phyloP scores from a whole-genome alignment of 2,329 filamentous ascomycete genomes.

The Fusarium sp. region DNA sequence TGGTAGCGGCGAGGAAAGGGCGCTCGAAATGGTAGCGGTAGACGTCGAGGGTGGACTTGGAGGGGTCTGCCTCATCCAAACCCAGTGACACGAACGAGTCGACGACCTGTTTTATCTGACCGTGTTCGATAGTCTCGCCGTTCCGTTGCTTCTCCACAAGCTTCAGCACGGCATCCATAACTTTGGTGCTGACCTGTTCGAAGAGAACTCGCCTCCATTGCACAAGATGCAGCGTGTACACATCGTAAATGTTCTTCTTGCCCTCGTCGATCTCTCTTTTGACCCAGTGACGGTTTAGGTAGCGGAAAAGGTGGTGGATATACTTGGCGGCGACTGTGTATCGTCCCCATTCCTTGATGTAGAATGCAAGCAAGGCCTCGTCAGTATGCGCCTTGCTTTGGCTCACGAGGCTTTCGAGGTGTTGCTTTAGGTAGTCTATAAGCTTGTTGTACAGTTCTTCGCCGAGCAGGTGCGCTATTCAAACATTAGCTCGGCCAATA shows the following conservation, averaged over 20 bases:
- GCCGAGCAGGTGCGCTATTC: constrained; percentile 85
- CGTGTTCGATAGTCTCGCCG: constrained; percentile 96
- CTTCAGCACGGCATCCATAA: constrained; percentile 95
- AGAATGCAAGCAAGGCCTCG: constrained; percentile 89
- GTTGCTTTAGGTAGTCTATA: constrained; percentile 82
- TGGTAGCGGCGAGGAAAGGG: constrained; percentile 88
- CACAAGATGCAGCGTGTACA: constrained; percentile 95
- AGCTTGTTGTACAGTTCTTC: constrained; percentile 96
- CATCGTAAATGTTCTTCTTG: constrained; percentile 97
- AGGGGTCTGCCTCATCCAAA: constrained; percentile 90
- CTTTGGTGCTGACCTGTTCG: constrained; percentile 80
- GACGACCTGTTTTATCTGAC: constrained; percentile 96
- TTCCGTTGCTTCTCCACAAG: constrained; percentile 97
- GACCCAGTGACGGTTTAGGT: constrained; percentile 98
- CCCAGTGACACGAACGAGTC: constrained; percentile 96
- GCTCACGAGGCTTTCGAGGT: constrained; percentile 77
- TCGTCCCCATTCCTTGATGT: constrained; percentile 95
- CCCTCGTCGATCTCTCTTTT: constrained; percentile 99
- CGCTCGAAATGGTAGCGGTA: constrained; percentile 93
- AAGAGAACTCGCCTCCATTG: constrained; percentile 96
- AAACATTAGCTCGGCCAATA: constrained; percentile 25
- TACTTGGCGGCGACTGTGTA: constrained; percentile 97
- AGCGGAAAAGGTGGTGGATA: constrained; percentile 95
- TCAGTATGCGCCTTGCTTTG: constrained; percentile 84
- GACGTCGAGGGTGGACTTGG: constrained; percentile 94